Evolutionary conservation across 306 rosid species (phyloP), one percentile per base, ranked within the genome.

Genomic region (Prunus mume): DNA sequence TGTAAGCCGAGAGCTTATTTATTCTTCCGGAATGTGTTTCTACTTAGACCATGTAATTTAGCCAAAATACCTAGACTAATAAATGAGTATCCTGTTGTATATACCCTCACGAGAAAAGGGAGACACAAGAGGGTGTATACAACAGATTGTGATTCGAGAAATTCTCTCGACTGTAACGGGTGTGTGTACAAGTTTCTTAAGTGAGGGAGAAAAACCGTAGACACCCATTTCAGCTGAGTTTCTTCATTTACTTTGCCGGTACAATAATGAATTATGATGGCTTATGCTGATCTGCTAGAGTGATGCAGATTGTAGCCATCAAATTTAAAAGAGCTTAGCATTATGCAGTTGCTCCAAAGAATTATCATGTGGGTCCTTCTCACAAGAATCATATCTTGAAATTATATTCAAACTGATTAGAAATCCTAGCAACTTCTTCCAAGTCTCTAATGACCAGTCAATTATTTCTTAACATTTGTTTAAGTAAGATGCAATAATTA

Each of bases 331-430:
- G 66, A 57, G 24, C 25, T 14, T 18, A n/a, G 75, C 18, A 54
- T 12, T 38, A 13, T 34, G 34, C 24, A 56, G 27, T 38, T 55
- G 13, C 66, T 20, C 54, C 54, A 38, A 62, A 32, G 7, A 18
- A 2, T 41, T 65, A 61, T 13, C 14, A 46, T 13, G 71, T 67
- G 82, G 79, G 76, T 19, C 81, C 65, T 72, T 38, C 32, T 41
- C 24, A 32, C 9, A 24, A 70, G 74, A 72, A 77, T 72, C 78
- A 70, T 9, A 54, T 22, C 60, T 9, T 13, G 11, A 56, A 2
- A 14, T 72, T 55, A 5, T 45, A 67, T 12, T 67, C 69, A 47
- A 62, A 14, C 67, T 24, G 22, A 68, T 18, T 13, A 38, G 43
- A 38, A 6, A 51, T 34, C 20, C 30, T 2, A 38, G 18, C 65